Evolutionary conservation across 2,329 filamentous ascomycete genomes (phyloP), one percentile per base, ranked within the genome.

Genomic region (Colletotrichum trifolii): DNA sequence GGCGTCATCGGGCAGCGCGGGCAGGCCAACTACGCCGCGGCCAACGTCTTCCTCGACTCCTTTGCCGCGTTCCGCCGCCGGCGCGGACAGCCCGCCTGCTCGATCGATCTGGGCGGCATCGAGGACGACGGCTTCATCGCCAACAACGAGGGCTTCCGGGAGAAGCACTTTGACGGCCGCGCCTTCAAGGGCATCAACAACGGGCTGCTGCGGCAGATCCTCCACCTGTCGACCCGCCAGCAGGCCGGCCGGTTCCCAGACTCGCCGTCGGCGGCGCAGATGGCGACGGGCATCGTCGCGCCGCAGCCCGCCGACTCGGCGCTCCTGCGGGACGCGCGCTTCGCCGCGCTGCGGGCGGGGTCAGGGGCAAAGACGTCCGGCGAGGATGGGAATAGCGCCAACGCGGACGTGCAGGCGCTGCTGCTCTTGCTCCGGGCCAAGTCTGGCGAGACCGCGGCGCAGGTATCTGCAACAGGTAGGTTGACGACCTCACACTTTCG

Each of bases 1-100:
- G 72, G 71, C 15, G 60, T 76, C 7, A 55, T 74, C 12, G 78
- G 75, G 7, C 67, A 72, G 9, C 59, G 70, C 4, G 72, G 70
- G 1, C 78, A 80, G 55, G 71, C 71, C 53, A 78, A 78, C 64
- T 79, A 79, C 64, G 67, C 71, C 6, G 75, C 73, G 3, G 75
- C 68, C 33, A 77, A 77, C 68, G 59, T 69, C 2, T 78, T 73
- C 68, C 68, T 75, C n/a, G 76, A 79, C 40, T 68, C 70, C 8
- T 69, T 77, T 11, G 69, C 70, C 2, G 66, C 70, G 3, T 73
- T 74, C 33, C 45, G 60, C 10, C 60, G 39, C 6, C 4, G 10
- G 2, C 45, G 38, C 38, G 60, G 53, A 6, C 54, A 50, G 9
- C 36, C 38, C 12, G 38, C 60, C 2, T 42, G 35, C 34, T 35